Base-by-base conservation (phyloP, 1,284 basidiomycete genomes). In the Bjerkandera adusta region DNA sequence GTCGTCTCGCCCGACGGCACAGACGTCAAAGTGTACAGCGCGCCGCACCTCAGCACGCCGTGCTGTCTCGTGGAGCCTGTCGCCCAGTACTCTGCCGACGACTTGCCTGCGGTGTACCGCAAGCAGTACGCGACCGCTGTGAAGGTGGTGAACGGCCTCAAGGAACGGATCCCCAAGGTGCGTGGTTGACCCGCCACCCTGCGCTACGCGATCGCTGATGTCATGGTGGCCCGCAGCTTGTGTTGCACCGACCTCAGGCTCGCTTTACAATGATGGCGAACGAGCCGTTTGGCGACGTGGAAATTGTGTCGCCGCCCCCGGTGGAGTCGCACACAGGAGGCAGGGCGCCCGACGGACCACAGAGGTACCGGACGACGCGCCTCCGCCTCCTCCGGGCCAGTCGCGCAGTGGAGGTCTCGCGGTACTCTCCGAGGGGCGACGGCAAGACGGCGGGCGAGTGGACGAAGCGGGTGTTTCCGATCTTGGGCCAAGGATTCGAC, bases 201-300 rank as follows among this genome's bases (percentile, higher is more conserved):
- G n/a, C 18, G 12, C 15, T 42, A 18, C 18, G 37, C 24, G 32
- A 2, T n/a, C 46, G n/a, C 18, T 18, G 7, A 26, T 47, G 30
- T 47, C 10, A 26, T 26, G 10, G 35, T 27, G n/a, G n/a, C 15
- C 6, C 27, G 13, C 43, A 79, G 76, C 56, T 81, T n/a, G 64
- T 74, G 4, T 54, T 76, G 45, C 67, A 76, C 53, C 61, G 66
- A 32, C 53, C 59, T 2, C 58, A 62, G 0, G 65, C 68, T 4
- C 75, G 72, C 52, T 79, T 70, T 53, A 75, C 68, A 4, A 62
- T 81, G 16, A 80, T 81, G 78, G 68, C 72, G 3, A 81, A 82
- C 49, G 61, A 64, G n/a, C 73, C 78, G 24, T 62, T 55, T 20
- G 75, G 68, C 13, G 78, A 81, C 48, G 62, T 81, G 26, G 77